Percentiles rank a stretch among this genome's conserved stretches.
These are phyloP conservation scores for Backusella liffmaniae DNA, from an alignment of 192 early-diverging fungal genomes.

Conservation along the genomic window DNA sequence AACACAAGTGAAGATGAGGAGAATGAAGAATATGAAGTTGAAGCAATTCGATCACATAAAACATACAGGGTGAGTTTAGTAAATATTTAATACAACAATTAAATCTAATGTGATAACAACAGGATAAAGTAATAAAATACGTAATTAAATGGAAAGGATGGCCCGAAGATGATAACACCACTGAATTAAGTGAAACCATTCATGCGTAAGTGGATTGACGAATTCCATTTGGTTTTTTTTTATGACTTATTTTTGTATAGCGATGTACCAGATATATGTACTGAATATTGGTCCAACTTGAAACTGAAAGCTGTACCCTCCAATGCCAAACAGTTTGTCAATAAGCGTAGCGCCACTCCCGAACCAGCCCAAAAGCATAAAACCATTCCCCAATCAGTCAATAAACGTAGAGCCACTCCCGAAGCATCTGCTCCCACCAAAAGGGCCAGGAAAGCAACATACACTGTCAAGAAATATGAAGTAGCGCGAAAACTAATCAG, in stretches of 20 bases:
- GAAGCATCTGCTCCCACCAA: background rate
- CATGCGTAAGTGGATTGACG: background rate
- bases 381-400: background rate
- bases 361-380: no score
- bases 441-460: background rate
- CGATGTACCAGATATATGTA: constrained; percentile 11
- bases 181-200: background rate
- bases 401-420: background rate
- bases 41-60: background rate
- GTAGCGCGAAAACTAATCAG: background rate
- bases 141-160: constrained; percentile 12
- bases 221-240: background rate
- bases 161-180: background rate
- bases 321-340: no score
- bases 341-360: no score
- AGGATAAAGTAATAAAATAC: background rate
- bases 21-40: constrained; percentile 7
- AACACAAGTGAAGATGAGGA: background rate
- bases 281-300: background rate
- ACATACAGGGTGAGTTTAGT: background rate
- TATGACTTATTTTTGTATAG: background rate
- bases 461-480: background rate
- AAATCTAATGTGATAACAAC: background rate
- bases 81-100: background rate
- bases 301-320: no score